A percentile compares a stretch with the other conserved stretches of the same genome.
Evolutionary conservation across 2,329 filamentous ascomycete genomes (phyloP).

Genomic region (Ascochyta fabae): DNA sequence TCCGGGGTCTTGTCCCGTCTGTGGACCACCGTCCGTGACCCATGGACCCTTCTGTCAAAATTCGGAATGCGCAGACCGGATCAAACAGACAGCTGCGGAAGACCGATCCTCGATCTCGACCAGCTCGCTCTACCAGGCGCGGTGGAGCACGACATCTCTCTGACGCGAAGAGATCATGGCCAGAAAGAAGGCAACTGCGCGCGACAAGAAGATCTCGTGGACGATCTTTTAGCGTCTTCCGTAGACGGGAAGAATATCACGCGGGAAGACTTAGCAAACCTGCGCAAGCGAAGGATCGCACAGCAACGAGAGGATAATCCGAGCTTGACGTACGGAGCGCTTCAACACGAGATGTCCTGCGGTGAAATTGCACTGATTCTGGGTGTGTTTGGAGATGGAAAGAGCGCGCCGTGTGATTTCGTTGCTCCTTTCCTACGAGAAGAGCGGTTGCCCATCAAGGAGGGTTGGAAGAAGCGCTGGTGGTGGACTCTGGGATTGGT

Average conservation of each 20-base stretch:
- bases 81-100: conserved; percentile 3
- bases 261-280: background rate
- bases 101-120: conserved; percentile 10
- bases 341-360: conserved; percentile 13
- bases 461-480: conserved; percentile 15
- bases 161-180: conserved; percentile 13
- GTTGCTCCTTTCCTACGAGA: conserved; percentile 9
- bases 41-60: conserved; percentile 7
- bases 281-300: conserved; percentile 12
- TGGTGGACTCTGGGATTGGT: conserved; percentile 21
- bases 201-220: conserved; percentile 3
- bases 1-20: background rate
- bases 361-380: conserved; percentile 16
- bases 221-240: conserved; percentile 3
- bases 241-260: conserved; percentile 5
- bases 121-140: conserved; percentile 12
- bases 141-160: conserved; percentile 16
- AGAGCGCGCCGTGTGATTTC: conserved; percentile 5
- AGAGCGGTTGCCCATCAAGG: conserved; percentile 18
- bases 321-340: conserved; percentile 6
- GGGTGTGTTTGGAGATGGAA: conserved; percentile 14
- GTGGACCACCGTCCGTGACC: conserved; percentile 2
- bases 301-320: conserved; percentile 11
- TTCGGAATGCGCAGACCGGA: conserved; percentile 9
- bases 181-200: conserved; percentile 14